Base-by-base conservation (phyloP, 2,329 filamentous ascomycete genomes). In the Uncinocarpus reesii region DNA sequence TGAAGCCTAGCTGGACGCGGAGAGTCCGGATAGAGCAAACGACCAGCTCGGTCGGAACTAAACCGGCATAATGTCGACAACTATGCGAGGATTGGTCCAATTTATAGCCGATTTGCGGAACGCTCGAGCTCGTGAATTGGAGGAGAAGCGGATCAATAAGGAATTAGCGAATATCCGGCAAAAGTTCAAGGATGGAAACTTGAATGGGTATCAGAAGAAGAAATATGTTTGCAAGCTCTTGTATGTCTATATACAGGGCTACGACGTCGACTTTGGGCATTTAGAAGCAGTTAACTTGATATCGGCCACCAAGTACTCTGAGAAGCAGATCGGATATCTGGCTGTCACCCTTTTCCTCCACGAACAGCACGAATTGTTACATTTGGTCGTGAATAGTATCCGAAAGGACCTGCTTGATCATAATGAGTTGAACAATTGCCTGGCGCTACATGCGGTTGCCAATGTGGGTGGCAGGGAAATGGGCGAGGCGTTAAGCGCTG, bases 181-280 rank as follows among this genome's bases (percentile, higher is more conserved):
- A 71, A 96, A 96, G 71, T 98, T 96, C 75, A 95, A 94, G 77
- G 86, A 92, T 66, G 89, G 88, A 55, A 92, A 78, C 63, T 73
- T 98, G 50, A 95, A 84, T 64, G 93, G 92, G 56, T 98, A 98
- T 65, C 88, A 95, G 74, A 95, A 93, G 76, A 98, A 98, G 78
- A 98, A 98, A 84, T 98, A 98, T 65, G 92, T 98, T 57, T 98
- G 92, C 86, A 98, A 98, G 81, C 80, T 98, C 57, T 76, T 98
- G 53, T 98, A 98, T 68, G 96, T 98, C 61, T 98, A 98, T 68
- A 98, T 98, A 52, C 79, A 98, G 56, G 92, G 92, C 42, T 98
- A 92, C 84, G 90, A 98, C 65, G 90, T 98, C 69, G 93, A 96
- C 67, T 98, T 98, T 67, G 92, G 92, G 48, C 92, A 98, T 65